A percentile compares a stretch with the other conserved stretches of the same genome.
phyloP scores from a whole-genome alignment of 768 basidiomycete genomes.

The Neoboletus subvelutipes region DNA sequence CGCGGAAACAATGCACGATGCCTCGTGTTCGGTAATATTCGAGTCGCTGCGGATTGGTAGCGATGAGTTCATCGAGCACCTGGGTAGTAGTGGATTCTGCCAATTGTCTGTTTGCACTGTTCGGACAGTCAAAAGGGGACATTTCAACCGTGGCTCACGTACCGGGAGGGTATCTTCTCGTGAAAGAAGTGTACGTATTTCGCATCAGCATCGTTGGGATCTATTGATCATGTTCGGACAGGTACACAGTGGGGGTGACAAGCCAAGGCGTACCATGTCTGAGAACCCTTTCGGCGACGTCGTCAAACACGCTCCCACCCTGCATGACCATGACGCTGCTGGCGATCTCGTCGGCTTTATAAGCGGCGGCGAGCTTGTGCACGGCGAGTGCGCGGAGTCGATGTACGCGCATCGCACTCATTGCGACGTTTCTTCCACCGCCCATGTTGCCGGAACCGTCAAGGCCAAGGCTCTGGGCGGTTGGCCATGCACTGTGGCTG shows the following conservation, averaged over 20 bases:
- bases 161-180: conserved; percentile 93
- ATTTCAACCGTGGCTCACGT: conserved; percentile 22
- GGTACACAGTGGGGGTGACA: background rate
- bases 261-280: conserved; percentile 50
- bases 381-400: conserved; percentile 78
- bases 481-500: conserved; percentile 52
- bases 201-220: conserved; percentile 75
- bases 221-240: conserved; percentile 35
- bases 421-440: conserved; percentile 70
- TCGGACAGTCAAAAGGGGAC: conserved; percentile 18
- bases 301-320: conserved; percentile 88
- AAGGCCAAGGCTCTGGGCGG: conserved; percentile 63
- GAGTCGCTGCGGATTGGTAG: conserved; percentile 67
- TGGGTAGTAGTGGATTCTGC: conserved; percentile 79
- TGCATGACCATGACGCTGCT: conserved; percentile 96
- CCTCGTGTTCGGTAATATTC: conserved; percentile 90
- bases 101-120: conserved; percentile 58
- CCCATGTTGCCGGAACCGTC: conserved; percentile 53
- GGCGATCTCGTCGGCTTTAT: conserved; percentile 86
- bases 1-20: conserved; percentile 85
- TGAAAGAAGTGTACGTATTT: conserved; percentile 93
- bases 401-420: conserved; percentile 85
- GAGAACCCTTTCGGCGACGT: conserved; percentile 85
- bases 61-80: conserved; percentile 79
- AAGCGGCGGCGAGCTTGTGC: conserved; percentile 83